Base-by-base conservation (phyloP, 257 asterid species). In the Solanum chiquidenum region DNA sequence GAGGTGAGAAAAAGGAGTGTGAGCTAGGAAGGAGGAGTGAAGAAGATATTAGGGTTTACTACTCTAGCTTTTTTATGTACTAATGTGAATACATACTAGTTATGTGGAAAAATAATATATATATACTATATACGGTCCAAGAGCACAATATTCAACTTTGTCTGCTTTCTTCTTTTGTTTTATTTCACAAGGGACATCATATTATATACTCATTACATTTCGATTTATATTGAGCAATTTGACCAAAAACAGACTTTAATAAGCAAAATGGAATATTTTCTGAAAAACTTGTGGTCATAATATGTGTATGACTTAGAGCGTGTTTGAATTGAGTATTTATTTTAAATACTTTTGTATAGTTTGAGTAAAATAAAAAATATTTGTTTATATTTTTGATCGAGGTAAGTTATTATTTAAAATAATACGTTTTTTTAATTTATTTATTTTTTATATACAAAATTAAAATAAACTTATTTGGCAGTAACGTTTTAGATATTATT, bases 41-140 rank as follows among this genome's bases (percentile, higher is more conserved):
- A 40, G 87, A 86, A 72, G 60, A 44, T 52, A 42, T 82, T 87
- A 87, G 89, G 89, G 89, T 87, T 87, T 87, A 7, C 55, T 44
- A 29, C n/a, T 18, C 69, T 49, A 29, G 71, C 86, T 46, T 49
- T 33, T 49, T 52, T 49, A 49, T 82, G 16, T 10, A 21, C 31
- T 2, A 72, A 37, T 82, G 46, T 31, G 69, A 46, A 18, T 49
- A 49, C 71, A 72, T 18, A 23, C 55, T 37, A 10, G 55, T 42
- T 21, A 74, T 35, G 10, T 74, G 14, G 29, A 35, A 74, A 35
- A 21, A 20, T 1, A 71, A 71, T 7, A 58, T 35, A 74, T 3
- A 71, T 7, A 58, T 35, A 74, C 5, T 74, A 9, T 21, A 73
- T 74, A 20, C 20, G 31, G 31, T 35, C 49, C 52, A 34, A 34